Base-by-base conservation (phyloP, 805 yeast genomes). In the Starmerella floris region DNA sequence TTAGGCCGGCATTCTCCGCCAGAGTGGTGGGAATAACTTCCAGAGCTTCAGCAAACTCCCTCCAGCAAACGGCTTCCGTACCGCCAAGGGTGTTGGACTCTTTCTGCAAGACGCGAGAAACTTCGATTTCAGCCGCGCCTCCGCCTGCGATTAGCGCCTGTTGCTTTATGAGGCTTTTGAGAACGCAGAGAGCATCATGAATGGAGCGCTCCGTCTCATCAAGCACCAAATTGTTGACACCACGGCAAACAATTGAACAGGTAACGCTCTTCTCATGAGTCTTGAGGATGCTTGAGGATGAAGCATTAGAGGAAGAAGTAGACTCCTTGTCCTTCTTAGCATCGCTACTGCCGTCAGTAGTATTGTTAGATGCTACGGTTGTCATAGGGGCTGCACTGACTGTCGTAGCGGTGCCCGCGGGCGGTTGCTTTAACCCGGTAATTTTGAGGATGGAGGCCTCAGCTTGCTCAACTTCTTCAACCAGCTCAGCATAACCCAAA, bases 181-280 rank as follows among this genome's bases (percentile, higher is more conserved):
- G 70, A 43, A 88, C 98, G 72, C 99, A 91, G 44, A 91, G 71
- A 0, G 98, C 97, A 63, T 91, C 99, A 58, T 91, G 99, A 50
- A 91, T 68, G 3, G 97, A 87, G 65, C 99, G 79, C 61, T 91
- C 99, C 30, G 97, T 77, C 67, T 91, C 99, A 63, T 91, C 98
- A 45, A 91, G 68, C 40, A 88, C 79, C 66, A 84, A 73, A 49
- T 71, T 71, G 62, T 91, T 91, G 42, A 97, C 95, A 54, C 99
- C 99, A 62, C 98, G 79, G 51, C 93, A 80, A 39, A 91, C 76
- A 41, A 91, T 80, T 5, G 95, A 83, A 20, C 54, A 50, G 10
- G 58, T 53, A 10, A 40, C 30, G 16, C 39, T 27, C 23, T 21
- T 16, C 37, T 33, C 43, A n/a, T 35, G 32, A 16, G 35, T 34